phyloP scores from a whole-genome alignment of 148 eudicot species.

The Vaccinium myrtillus region DNA sequence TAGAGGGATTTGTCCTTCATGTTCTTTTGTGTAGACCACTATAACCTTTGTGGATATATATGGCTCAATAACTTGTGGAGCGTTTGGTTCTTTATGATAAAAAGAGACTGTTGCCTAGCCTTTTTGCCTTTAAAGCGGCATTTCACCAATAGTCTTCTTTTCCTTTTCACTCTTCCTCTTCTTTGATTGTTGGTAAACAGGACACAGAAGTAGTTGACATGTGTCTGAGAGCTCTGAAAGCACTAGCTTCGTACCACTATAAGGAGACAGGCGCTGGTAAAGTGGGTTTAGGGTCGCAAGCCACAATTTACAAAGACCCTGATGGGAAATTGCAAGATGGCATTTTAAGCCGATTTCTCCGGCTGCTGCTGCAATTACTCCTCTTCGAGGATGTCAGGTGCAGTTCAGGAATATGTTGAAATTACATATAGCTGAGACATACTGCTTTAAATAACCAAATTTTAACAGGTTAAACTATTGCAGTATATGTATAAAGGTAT shows the following conservation, averaged over 20 bases:
- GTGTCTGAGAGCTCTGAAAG: constrained; percentile 78
- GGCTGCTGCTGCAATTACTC: constrained; percentile 73
- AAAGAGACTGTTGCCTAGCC: neutral
- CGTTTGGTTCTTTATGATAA: neutral
- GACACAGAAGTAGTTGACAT: constrained; percentile 75
- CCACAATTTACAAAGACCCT: constrained; percentile 53
- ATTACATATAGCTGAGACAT: neutral
- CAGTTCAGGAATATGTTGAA: constrained; percentile 9
- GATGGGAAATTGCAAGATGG: constrained; percentile 76
- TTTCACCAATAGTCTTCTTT: neutral
- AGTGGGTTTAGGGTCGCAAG: constrained; percentile 75
- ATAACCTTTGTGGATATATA: neutral
- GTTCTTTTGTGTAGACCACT: neutral
- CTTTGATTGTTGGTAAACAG: constrained; percentile 30
- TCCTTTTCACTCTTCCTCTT: neutral
- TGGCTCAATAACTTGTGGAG: constrained; percentile 2
- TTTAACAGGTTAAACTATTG: neutral
- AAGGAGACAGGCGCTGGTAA: constrained; percentile 70
- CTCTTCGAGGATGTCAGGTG: constrained; percentile 96
- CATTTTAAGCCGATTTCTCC: constrained; percentile 71
- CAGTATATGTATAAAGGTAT: neutral
- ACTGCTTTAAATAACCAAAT: neutral
- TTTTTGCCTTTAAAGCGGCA: neutral
- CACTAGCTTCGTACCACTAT: constrained; percentile 84
- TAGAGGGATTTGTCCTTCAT: neutral